Evolutionary conservation across 352 stramenopile species (phyloP), one percentile per base, ranked within the genome.

Genomic region (Phytopythium boreale): DNA sequence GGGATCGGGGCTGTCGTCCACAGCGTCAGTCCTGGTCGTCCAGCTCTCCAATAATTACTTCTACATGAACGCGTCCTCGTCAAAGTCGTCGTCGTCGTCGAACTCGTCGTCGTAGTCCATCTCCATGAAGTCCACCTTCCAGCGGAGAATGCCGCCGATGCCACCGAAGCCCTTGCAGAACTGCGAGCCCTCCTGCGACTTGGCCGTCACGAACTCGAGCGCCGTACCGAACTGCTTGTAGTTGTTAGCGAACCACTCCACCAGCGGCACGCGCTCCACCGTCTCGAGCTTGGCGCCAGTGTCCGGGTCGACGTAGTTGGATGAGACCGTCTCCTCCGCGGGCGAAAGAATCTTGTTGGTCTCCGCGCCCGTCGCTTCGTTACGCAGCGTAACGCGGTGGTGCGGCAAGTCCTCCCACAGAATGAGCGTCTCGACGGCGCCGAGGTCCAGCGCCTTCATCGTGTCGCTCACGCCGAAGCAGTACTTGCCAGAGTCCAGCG

Each of bases 231-330:
- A 99, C 59, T 96, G 84, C 78, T 99, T 99, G 88, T 99, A 99
- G 81, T 99, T 98, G 79, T 99, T 98, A 24, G 98, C 97, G 62
- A 99, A 97, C 97, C 98, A 99, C 76, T 99, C 98, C 14, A 99
- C 95, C 19, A 99, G 82, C n/a, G 91, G 79, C 65, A 95, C 75
- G 74, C 98, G 98, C 66, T 99, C 97, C 20, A 98, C 73, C 8
- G 97, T 97, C 76, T 99, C 98, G 17, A 99, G 80, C 76, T 99
- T 98, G 8, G 95, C 91, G 22, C 96, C 95, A 9, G 89, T 99
- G 8, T 97, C 95, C 0, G 81, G 36, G 72, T 99, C 97, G 37
- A 98, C 76, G 72, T 99, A 99, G 76, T 98, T 97, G 51, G 79
- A 93, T 51, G 97, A 78, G 62, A 99, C 91, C 26, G 85, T 86